Base-by-base conservation (phyloP, 2,329 filamentous ascomycete species). In the Laburnicola sp. region DNA sequence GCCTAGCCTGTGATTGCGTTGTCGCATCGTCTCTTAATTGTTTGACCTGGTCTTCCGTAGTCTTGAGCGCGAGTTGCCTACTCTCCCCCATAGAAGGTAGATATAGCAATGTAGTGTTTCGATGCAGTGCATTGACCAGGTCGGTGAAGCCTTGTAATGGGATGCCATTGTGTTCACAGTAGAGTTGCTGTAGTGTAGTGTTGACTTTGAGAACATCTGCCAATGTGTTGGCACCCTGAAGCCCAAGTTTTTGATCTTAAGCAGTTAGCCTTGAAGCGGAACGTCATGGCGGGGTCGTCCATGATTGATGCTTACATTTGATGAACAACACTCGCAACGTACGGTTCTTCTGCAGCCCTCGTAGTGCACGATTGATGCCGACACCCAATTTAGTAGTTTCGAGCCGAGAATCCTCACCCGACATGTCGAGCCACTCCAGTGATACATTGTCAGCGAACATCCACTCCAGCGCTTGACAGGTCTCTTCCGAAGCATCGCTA, bases 131-230 rank as follows among this genome's bases (percentile, higher is more conserved):
- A 61, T 89, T 86, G 43, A 89, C 83, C 5, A 88, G 74, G 45
- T 86, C 84, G 0, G 85, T 88, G 57, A 88, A 86, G 1, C 84
- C 86, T 57, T 86, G 83, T n/a, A 88, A 76, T 39, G 85, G 85
- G 48, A 88, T 87, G 48, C 85, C 83, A 63, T 90, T 90, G 67
- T 87, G 84, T 55, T 87, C 86, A 68, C 86, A 89, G 60, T 88
- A 79, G 4, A 90, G 77, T 64, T 89, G 83, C 25, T 80, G 78
- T 4, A 90, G 73, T 1, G 80, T 82, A 2, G 71, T 76, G 61
- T 89, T 89, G 54, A 78, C 78, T 61, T 86, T 83, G 31, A 89
- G 73, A 11, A 89, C 86, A 16, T 86, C 85, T 2, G 86, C 83
- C 31, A 89, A 75, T 0, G 85, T 87, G 62, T 82, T 87, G 3